Evolutionary conservation across 345 rosid species (phyloP), one percentile per base, ranked within the genome.

Genomic region (Camelina sativa): DNA sequence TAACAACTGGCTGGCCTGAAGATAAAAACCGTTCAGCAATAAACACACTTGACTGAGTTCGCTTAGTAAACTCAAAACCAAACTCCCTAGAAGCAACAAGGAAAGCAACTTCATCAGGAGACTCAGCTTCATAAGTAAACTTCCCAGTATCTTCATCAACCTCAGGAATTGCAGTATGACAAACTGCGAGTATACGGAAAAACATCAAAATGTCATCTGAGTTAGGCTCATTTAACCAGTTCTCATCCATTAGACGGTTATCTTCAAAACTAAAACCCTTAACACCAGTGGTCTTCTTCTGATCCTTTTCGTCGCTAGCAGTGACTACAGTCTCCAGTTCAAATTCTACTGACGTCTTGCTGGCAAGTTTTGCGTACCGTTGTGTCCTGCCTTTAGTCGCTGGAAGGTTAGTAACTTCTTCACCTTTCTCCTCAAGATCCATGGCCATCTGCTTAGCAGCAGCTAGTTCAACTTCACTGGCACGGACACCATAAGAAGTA

Each of bases 21-120:
- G 80, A 40, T 67, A 87, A 87, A 30, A 82, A 68, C 20, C 78
- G 56, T 65, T 89, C 92, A 59, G 78, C 75, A 7, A 88, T 69
- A 69, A 82, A 71, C 81, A 88, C 82, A 11, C 79, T 75, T 41
- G 96, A 83, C 37, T 88, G 97, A 20, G 92, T 89, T 74, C 97
- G 82, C 76, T 76, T 75, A 56, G 53, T 84, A 71, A 89, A 89
- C 54, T 86, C 85, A 73, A 88, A 82, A 19, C 93, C 96, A 53
- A 92, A 86, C 80, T 92, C 97, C 74, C 80, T 81, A 13, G 97
- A 78, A 13, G 97, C 88, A 60, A 88, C 80, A 51, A 92, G 80
- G 78, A 92, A 92, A 55, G 92, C 76, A 17, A 81, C 90, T 80
- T 92, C 97, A 67, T 92, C 96, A 3, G 96, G 97, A 16, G 97